Evolutionary conservation across 2,329 filamentous ascomycete genomes (phyloP).

Genomic region (Ceratocystis harringtonii): DNA sequence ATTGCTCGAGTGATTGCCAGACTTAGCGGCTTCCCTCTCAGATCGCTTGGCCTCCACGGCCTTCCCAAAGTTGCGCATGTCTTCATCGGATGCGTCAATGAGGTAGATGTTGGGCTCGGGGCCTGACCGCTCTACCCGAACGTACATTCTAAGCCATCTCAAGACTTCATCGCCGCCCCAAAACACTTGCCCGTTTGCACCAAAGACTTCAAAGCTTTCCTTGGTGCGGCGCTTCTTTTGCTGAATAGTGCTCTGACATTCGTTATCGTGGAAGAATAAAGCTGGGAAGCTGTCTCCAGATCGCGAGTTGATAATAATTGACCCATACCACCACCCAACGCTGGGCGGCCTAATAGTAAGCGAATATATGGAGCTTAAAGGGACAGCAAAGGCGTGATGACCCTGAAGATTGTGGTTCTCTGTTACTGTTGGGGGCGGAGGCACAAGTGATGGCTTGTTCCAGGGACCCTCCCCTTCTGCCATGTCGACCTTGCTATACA

Average conservation of each 20-base stretch:
- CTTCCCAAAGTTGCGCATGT: conserved; percentile 58
- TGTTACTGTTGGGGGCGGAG: conserved; percentile 75
- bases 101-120: conserved; percentile 86
- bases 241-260: conserved; percentile 88
- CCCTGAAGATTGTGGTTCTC: conserved; percentile 48
- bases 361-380: conserved; percentile 79
- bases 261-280: conserved; percentile 92
- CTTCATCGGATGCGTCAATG: conserved; percentile 72
- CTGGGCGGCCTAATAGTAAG: conserved; percentile 81
- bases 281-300: conserved; percentile 89
- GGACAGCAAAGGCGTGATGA: conserved; percentile 80
- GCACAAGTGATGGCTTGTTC: conserved; percentile 77
- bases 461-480: conserved; percentile 67
- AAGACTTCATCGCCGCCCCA: conserved; percentile 96
- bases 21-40: conserved; percentile 24
- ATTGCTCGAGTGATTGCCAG: conserved; percentile 27
- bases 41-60: conserved; percentile 25
- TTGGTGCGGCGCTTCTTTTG: conserved; percentile 76
- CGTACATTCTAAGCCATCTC: conserved; percentile 75
- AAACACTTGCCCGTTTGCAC: conserved; percentile 71
- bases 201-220: conserved; percentile 83
- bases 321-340: conserved; percentile 97
- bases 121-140: conserved; percentile 64
- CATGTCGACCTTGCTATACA: conserved; percentile 92
- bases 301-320: conserved; percentile 79